Conservation (phyloP, 2,329 filamentous ascomycete species). For the Davidsoniella australis region DNA sequence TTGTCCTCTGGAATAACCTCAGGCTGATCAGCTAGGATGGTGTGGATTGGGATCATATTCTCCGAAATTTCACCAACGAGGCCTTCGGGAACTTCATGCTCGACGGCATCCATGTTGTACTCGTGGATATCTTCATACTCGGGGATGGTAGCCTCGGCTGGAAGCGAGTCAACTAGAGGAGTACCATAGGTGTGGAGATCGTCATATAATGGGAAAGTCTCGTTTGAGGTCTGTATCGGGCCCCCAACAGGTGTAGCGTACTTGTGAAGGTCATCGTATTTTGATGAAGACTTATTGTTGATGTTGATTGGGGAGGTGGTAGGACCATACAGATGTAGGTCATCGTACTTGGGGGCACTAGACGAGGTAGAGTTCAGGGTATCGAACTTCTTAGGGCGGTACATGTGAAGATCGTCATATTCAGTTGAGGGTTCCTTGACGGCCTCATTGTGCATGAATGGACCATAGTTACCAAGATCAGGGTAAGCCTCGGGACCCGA, state of each 20-base stretch:
- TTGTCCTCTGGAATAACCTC: not conserved
- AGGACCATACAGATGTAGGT: conserved; percentile 21
- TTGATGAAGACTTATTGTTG: conserved; percentile 19
- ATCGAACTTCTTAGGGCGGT: conserved; percentile 21
- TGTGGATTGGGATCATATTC: conserved; percentile 22
- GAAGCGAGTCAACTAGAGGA: conserved; percentile 22
- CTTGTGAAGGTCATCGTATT: conserved; percentile 21
- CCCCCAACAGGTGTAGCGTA: conserved; percentile 20
- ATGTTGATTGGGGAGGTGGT: conserved; percentile 18
- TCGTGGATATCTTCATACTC: conserved; percentile 24
- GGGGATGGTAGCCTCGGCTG: conserved; percentile 18
- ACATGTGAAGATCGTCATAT: conserved; percentile 22
- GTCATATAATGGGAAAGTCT: conserved; percentile 21
- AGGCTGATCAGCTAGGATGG: conserved; percentile 20
- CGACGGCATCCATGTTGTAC: conserved; percentile 21
- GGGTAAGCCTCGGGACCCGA: not conserved
- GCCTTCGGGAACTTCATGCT: conserved; percentile 4
- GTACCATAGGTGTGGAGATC: conserved; percentile 25
- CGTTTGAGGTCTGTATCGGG: conserved; percentile 18
- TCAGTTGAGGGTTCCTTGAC: conserved; percentile 12
- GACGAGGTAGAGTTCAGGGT: conserved; percentile 15
- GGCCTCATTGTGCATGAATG: conserved; percentile 14
- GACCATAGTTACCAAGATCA: conserved; percentile 17
- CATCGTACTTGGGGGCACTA: conserved; percentile 19
- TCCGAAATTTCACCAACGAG: conserved; percentile 3